Conservation (phyloP, 1,284 basidiomycete genomes). For the Ustilago vetiveriae region DNA sequence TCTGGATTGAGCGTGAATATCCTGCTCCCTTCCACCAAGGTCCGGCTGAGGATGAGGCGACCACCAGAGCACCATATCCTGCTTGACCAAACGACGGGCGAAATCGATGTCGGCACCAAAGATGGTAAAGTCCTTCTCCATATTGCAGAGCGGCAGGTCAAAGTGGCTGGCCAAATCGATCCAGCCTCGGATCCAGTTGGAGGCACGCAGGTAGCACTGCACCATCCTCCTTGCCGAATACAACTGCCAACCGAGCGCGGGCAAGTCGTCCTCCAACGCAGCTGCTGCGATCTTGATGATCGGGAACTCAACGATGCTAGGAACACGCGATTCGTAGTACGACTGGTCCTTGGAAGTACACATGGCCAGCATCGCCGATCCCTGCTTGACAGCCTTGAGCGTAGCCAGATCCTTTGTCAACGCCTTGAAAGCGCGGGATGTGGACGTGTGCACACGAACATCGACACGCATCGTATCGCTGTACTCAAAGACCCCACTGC, state of each 20-base stretch:
- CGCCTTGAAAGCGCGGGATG: constrained; percentile 82
- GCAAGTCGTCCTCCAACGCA: constrained; percentile 75
- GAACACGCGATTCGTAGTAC: constrained; percentile 82
- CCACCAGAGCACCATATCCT: constrained; percentile 98
- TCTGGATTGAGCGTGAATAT: constrained; percentile 72
- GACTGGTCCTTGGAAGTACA: constrained; percentile 85
- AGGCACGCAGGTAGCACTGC: constrained; percentile 80
- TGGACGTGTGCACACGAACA: constrained; percentile 80
- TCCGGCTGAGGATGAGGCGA: constrained; percentile 81
- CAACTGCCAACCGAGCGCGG: constrained; percentile 71
- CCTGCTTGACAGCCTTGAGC: constrained; percentile 74
- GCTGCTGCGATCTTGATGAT: constrained; percentile 84
- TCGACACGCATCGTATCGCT: constrained; percentile 77
- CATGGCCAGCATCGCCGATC: constrained; percentile 78
- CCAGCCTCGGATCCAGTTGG: constrained; percentile 82
- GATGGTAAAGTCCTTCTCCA: constrained; percentile 88
- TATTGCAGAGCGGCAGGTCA: constrained; percentile 87
- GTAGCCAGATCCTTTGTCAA: constrained; percentile 84
- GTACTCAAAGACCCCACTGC: constrained; percentile 74
- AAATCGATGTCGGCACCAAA: constrained; percentile 90
- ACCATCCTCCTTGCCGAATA: constrained; percentile 76
- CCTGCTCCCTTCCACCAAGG: constrained; percentile 90
- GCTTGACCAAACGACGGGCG: constrained; percentile 82
- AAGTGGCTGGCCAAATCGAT: constrained; percentile 87
- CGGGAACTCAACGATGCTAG: constrained; percentile 81